Base-by-base conservation (phyloP, 2,329 filamentous ascomycete genomes). In the Colletotrichum gigasporum region DNA sequence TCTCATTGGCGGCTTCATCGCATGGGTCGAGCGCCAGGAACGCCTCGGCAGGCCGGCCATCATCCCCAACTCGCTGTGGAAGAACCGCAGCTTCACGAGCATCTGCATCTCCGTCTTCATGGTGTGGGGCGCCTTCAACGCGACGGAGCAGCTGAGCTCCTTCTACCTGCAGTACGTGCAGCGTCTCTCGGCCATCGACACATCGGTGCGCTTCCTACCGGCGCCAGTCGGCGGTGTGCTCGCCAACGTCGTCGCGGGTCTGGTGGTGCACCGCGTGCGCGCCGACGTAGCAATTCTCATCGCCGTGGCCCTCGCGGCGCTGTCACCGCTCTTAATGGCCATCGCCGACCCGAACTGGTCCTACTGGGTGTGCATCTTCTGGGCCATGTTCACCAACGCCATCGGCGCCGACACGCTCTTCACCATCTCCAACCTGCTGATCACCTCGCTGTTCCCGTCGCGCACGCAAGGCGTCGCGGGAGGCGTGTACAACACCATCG, bases 51-150 rank as follows among this genome's bases (percentile, higher is more conserved):
- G 78, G 4, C 83, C 87, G 11, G 86, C 86, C 0, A 71, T 90
- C 4, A 87, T 89, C 26, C 85, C 86, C 0, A 88, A 88, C 69
- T 81, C 79, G 0, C 72, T 88, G 0, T 88, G 86, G 86, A 78
- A 73, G n/a, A 86, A 87, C 35, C 72, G 73, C 0, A 73, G 79
- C 9, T 88, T 88, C 69, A 82, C 82, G 0, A 76, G 75, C 7
- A 80, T 85, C 18, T 88, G 86, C 67, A 57, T 84, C 11, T 79
- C 75, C 6, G 77, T 83, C 0, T 72, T 81, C 14, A 70, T 84
- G 4, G 73, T 77, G 0, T 80, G 74, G 69, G 80, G 76, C 0
- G 76, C 79, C 4, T 67, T 80, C 32, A 81, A 82, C 50, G 73
- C 75, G n/a, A 79, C 82, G 56, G 80, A 83, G 60, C 73, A 78